A percentile compares a stretch with the other conserved stretches of the same genome.
phyloP scores from a whole-genome alignment of 768 basidiomycete genomes.

The Hysterangium stoloniferum region DNA sequence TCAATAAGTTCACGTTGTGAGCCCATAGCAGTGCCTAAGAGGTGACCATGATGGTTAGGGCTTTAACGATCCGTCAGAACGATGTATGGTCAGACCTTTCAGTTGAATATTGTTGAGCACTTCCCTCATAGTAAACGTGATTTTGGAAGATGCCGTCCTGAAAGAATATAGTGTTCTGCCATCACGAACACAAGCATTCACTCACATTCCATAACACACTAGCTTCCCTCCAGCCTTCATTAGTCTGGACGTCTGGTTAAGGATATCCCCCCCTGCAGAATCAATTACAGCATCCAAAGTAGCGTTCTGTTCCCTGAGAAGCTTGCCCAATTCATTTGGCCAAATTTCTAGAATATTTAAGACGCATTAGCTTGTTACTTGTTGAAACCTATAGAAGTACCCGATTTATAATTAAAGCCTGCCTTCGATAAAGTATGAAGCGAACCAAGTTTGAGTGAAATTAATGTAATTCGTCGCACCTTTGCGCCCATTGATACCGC shows the following conservation, averaged over 20 bases:
- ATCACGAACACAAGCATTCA: neutral
- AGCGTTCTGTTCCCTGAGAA: conserved; percentile 30
- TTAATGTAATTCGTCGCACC: conserved; percentile 27
- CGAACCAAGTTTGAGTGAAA: neutral
- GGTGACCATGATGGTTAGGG: neutral
- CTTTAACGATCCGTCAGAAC: neutral
- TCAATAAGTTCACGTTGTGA: conserved; percentile 65
- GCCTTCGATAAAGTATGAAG: conserved; percentile 1
- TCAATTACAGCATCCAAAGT: conserved; percentile 59
- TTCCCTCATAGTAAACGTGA: conserved; percentile 70
- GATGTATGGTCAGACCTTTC: conserved; percentile 43
- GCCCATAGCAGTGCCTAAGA: conserved; percentile 75
- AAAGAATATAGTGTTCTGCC: neutral
- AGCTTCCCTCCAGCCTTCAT: conserved; percentile 53
- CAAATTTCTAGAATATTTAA: conserved; percentile 40
- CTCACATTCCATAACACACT: conserved; percentile 62
- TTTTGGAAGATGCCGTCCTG: conserved; percentile 54
- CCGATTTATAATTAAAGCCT: conserved; percentile 7
- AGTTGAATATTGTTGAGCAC: conserved; percentile 69
- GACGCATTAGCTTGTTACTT: neutral
- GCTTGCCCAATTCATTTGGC: conserved; percentile 37
- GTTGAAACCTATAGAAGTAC: neutral
- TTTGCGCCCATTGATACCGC: conserved; percentile 63
- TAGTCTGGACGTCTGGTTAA: conserved; percentile 38
- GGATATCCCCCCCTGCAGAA: conserved; percentile 61